Evolutionary conservation across 805 yeast species (phyloP).

Genomic region (Sugiyamaella boreocaroliniensis): DNA sequence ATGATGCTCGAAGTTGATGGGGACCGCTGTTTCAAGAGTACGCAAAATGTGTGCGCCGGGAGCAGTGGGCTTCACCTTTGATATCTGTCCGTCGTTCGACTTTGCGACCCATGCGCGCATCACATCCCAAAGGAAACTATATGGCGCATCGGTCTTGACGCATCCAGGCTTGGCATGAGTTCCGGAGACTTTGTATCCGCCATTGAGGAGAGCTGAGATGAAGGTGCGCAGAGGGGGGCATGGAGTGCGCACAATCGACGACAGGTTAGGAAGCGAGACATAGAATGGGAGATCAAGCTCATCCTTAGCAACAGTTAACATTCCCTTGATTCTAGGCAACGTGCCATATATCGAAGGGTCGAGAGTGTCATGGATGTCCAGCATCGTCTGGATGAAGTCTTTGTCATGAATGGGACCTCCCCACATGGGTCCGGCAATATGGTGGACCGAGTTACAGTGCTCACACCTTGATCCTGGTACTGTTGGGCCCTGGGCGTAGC

Average conservation of each 20-base stretch:
- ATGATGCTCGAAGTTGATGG: slow-evolving; percentile 50
- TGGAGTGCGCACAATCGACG: slow-evolving; percentile 71
- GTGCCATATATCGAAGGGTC: slow-evolving; percentile 66
- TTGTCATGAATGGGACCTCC: slow-evolving; percentile 68
- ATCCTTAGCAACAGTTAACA: slow-evolving; percentile 74
- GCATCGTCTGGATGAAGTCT: slow-evolving; percentile 58
- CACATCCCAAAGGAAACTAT: slow-evolving; percentile 69
- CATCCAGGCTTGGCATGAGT: slow-evolving; percentile 87
- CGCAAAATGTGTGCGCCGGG: slow-evolving; percentile 29
- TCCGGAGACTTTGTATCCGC: slow-evolving; percentile 74
- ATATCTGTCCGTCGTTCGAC: slow-evolving; percentile 26
- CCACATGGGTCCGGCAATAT: slow-evolving; percentile 96
- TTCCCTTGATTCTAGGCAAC: slow-evolving; percentile 77
- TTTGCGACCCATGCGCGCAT: slow-evolving; percentile 53
- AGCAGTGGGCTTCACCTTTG: slow-evolving; percentile 27
- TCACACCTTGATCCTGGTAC: slow-evolving; percentile 46
- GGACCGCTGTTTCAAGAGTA: slow-evolving; percentile 22
- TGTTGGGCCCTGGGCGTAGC: slow-evolving; percentile 61
- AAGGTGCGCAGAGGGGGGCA: slow-evolving; percentile 72
- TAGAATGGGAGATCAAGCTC: slow-evolving; percentile 74
- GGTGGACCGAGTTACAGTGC: slow-evolving; percentile 63
- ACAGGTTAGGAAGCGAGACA: slow-evolving; percentile 68
- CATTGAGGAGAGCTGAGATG: slow-evolving; percentile 74
- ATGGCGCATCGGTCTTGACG: slow-evolving; percentile 85
- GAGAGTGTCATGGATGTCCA: slow-evolving; percentile 46